phyloP scores from a whole-genome alignment of 768 basidiomycete genomes.

The Sarcodon aspratus region DNA sequence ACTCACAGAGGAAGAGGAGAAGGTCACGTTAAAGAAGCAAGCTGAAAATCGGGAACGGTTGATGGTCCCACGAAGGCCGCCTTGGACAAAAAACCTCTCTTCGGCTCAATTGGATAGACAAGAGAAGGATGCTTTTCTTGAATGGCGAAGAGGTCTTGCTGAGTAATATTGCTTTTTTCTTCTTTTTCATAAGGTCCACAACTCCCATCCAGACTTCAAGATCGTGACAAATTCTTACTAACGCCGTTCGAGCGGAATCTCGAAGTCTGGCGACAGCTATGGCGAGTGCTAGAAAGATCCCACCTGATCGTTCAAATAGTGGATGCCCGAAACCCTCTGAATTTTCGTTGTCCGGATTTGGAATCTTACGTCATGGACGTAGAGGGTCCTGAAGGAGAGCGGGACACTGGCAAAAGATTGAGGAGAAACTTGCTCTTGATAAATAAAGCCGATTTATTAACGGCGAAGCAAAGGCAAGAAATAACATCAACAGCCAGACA shows the following conservation, averaged over 20 bases:
- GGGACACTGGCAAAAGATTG: conserved; percentile 61
- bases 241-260: conserved; percentile 96
- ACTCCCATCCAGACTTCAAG: conserved; percentile 54
- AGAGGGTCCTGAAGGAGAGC: conserved; percentile 72
- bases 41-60: conserved; percentile 61
- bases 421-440: conserved; percentile 76
- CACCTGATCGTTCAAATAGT: conserved; percentile 93
- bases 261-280: conserved; percentile 97
- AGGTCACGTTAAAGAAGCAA: conserved; percentile 62
- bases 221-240: conserved; percentile 76
- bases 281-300: conserved; percentile 93
- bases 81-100: conserved; percentile 80
- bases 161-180: conserved; percentile 34
- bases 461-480: conserved; percentile 68
- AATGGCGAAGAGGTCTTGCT: conserved; percentile 88
- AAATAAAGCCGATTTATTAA: conserved; percentile 93
- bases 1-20: conserved; percentile 74
- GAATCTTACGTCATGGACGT: conserved; percentile 80
- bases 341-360: conserved; percentile 88
- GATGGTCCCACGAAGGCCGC: conserved; percentile 80
- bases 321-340: conserved; percentile 89
- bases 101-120: conserved; percentile 71
- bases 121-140: conserved; percentile 84
- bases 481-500: background rate
- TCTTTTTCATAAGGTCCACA: background rate